Evolutionary conservation across 257 asterid genomes (phyloP), one percentile per base, ranked within the genome.

Genomic region (Solanum tarijense): DNA sequence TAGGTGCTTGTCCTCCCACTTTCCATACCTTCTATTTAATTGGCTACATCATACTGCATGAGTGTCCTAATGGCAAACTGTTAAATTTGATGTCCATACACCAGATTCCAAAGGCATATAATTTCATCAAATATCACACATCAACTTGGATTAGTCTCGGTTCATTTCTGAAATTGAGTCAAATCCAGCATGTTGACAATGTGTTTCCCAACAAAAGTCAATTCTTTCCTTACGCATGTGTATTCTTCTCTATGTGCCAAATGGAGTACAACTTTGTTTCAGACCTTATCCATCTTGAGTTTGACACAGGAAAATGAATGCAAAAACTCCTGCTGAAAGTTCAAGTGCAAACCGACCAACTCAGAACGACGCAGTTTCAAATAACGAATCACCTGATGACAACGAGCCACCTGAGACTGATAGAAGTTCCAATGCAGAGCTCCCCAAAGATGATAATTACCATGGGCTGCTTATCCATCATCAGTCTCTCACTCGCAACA

Each of bases 391-490:
- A 72, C 46, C 89, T 71, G 83, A 21, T 86, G 84, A 75, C 71
- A 86, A 20, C 6, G 16, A 52, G 39, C 78, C 79, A 73, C 84
- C 27, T 73, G 81, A 48, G 83, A 16, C 66, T 73, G 72, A 48
- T 86, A 62, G 48, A 72, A 73, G 35, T 86, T 12, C 89, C 46
- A 79, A 60, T 68, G 5, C 66, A 12, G 87, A 88, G 86, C 87
- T 69, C 85, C 66, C 89, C 66, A 74, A 83, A 82, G 89, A 76
- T 83, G 89, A 98, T 29, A 90, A 94, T 93, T 95, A 94, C 94
- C 94, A 94, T 83, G 99, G 99, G 84, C 96, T 97, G 85, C 94
- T 97, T 36, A 92, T 94, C 87, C 99, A 97, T 92, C 99, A 96
- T 92, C 94, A 92, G 83, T 96, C 99, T 32, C 85, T 96, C 66